Conservation (phyloP, 1,139 yeast species). For the Petasospora fabianii region DNA sequence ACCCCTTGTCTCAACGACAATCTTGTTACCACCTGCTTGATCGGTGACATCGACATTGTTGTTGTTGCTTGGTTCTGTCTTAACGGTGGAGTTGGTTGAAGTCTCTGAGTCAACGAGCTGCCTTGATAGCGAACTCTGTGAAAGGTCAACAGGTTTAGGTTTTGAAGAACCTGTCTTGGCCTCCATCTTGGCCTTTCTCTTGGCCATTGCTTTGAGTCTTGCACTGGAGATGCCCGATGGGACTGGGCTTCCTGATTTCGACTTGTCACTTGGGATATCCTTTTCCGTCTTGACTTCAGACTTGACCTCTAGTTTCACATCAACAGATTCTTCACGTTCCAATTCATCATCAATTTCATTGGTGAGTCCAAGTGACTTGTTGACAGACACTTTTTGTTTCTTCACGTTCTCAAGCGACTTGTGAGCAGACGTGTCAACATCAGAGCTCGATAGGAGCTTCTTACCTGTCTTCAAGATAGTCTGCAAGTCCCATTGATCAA, state of each 20-base stretch:
- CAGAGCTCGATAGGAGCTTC: slow-evolving; percentile 68
- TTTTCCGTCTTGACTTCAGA: slow-evolving; percentile 21
- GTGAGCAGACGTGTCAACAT: slow-evolving; percentile 34
- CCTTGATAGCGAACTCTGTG: slow-evolving; percentile 73
- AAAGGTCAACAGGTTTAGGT: slow-evolving; percentile 62
- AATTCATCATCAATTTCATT: slow-evolving; percentile 17
- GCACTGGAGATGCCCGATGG: slow-evolving; percentile 50
- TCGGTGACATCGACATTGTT: slow-evolving; percentile 60
- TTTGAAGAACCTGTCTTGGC: slow-evolving; percentile 59
- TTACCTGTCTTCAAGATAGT: slow-evolving; percentile 68
- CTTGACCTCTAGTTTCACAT: slow-evolving; percentile 27
- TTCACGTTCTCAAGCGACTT: slow-evolving; percentile 30
- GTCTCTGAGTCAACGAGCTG: slow-evolving; percentile 30
- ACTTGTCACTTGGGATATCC: slow-evolving; percentile 7
- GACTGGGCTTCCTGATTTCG: slow-evolving; percentile 16
- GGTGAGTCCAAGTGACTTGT: slow-evolving; percentile 18
- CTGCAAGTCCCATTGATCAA: slow-evolving; percentile 60
- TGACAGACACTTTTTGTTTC: slow-evolving; percentile 16
- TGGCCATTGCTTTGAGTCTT: slow-evolving; percentile 88
- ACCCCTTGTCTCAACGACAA: slow-evolving; percentile 78
- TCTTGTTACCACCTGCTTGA: slow-evolving; percentile 75
- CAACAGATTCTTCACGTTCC: slow-evolving; percentile 18
- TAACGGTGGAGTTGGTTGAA: slow-evolving; percentile 1
- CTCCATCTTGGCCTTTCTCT: slow-evolving; percentile 80
- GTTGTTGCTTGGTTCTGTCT: slow-evolving; percentile 19